Conservation (phyloP, 306 rosid species). For the Medicago arabica region DNA sequence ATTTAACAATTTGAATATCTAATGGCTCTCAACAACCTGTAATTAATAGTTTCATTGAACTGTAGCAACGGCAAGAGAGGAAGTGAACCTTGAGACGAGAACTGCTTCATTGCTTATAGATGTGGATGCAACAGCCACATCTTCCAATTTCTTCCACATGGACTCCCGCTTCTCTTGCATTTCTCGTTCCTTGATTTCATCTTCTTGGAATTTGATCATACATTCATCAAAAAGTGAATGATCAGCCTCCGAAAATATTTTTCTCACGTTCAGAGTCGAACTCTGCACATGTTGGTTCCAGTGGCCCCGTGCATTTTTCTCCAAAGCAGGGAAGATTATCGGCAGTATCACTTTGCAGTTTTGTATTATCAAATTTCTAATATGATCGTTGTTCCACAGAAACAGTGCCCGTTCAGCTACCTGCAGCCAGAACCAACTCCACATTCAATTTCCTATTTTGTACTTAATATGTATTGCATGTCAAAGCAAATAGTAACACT, state of each 20-base stretch:
- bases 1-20: slow-evolving; percentile 15
- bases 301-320: slow-evolving; percentile 56
- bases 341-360: slow-evolving; percentile 56
- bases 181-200: slow-evolving; percentile 57
- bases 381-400: slow-evolving; percentile 73
- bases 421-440: slow-evolving; percentile 48
- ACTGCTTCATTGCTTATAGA: slow-evolving; percentile 53
- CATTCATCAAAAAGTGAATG: slow-evolving; percentile 61
- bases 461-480: background rate
- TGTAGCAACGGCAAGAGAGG: slow-evolving; percentile 46
- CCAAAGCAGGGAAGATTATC: slow-evolving; percentile 63
- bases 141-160: slow-evolving; percentile 65
- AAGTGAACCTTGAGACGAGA: slow-evolving; percentile 51
- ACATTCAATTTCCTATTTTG: slow-evolving; percentile 12
- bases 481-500: slow-evolving; percentile 26
- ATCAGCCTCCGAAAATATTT: slow-evolving; percentile 66
- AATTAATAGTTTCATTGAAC: slow-evolving; percentile 41
- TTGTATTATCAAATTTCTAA: slow-evolving; percentile 63
- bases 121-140: slow-evolving; percentile 56
- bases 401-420: slow-evolving; percentile 72
- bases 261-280: slow-evolving; percentile 66
- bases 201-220: slow-evolving; percentile 54
- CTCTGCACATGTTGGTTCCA: slow-evolving; percentile 79
- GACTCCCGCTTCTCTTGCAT: slow-evolving; percentile 57
- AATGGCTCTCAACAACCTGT: slow-evolving; percentile 33